Conservation (phyloP, 176 grass and related monocot genomes). For the Pontederia paniculata region DNA sequence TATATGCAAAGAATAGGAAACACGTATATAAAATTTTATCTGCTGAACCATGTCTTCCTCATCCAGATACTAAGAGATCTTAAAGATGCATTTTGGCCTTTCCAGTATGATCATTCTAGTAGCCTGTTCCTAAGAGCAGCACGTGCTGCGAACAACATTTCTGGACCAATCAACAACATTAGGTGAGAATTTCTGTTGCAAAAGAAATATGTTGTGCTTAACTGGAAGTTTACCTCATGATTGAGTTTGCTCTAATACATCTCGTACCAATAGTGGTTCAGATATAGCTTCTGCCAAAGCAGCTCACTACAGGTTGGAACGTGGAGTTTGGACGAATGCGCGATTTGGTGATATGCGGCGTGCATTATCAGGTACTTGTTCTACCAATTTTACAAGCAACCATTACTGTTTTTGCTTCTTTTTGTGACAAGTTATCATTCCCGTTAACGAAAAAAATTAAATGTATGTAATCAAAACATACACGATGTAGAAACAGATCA, state of each 20-base stretch:
- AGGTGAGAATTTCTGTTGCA: constrained; percentile 32
- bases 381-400: too few species aligned
- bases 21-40: too few species aligned
- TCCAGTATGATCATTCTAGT: constrained; percentile 48
- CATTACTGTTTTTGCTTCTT: too few species aligned
- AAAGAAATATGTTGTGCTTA: neutral
- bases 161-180: constrained; percentile 39
- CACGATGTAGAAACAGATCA: too few species aligned
- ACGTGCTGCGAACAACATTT: constrained; percentile 33
- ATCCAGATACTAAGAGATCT: constrained; percentile 68
- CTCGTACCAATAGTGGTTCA: constrained; percentile 45
- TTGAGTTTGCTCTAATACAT: constrained; percentile 16
- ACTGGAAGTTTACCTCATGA: neutral
- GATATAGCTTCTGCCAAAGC: constrained; percentile 89
- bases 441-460: too few species aligned
- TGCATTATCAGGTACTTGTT: constrained; percentile 57
- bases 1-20: too few species aligned
- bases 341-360: constrained; percentile 85
- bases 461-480: too few species aligned
- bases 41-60: constrained; percentile 14
- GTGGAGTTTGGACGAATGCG: constrained; percentile 70
- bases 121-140: constrained; percentile 79
- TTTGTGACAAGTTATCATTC: too few species aligned
- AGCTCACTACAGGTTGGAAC: constrained; percentile 77
- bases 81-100: constrained; percentile 81